A percentile compares a stretch with the other conserved stretches of the same genome.
Conservation (phyloP, 345 rosid genomes). For the Arabis hirsuta region DNA sequence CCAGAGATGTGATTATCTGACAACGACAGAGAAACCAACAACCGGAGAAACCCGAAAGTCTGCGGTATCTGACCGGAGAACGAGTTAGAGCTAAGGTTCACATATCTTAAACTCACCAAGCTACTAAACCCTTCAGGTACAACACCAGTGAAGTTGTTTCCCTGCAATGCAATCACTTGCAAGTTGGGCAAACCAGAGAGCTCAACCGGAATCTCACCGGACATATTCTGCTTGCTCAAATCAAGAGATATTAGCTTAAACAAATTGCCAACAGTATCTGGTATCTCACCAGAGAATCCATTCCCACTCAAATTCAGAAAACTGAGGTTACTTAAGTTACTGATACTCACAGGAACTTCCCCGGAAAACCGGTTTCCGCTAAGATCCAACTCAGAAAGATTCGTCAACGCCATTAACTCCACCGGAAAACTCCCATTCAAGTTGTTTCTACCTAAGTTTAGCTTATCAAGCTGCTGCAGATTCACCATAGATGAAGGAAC, state of each 20-base stretch:
- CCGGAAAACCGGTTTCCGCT: slow-evolving; percentile 68
- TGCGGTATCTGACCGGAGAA: slow-evolving; percentile 70
- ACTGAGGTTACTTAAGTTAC: slow-evolving; percentile 55
- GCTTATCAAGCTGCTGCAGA: slow-evolving; percentile 55
- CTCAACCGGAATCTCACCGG: slow-evolving; percentile 74
- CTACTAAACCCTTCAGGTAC: slow-evolving; percentile 92
- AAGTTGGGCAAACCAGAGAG: slow-evolving; percentile 82
- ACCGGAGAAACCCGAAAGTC: slow-evolving; percentile 74
- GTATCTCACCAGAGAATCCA: slow-evolving; percentile 59
- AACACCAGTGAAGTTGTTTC: slow-evolving; percentile 68
- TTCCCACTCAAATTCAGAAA: slow-evolving; percentile 64
- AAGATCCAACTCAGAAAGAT: slow-evolving; percentile 70
- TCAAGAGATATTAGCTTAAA: slow-evolving; percentile 59
- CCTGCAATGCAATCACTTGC: slow-evolving; percentile 86
- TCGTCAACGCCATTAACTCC: slow-evolving; percentile 60
- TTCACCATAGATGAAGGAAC: slow-evolving; percentile 60
- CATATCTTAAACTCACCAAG: slow-evolving; percentile 64
- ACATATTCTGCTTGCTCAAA: slow-evolving; percentile 68
- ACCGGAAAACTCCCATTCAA: slow-evolving; percentile 69
- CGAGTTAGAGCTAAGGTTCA: slow-evolving; percentile 73
- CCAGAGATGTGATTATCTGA: slow-evolving; percentile 74
- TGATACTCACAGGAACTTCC: slow-evolving; percentile 56
- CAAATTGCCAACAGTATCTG: slow-evolving; percentile 56
- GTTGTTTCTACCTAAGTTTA: slow-evolving; percentile 59
- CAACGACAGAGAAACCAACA: slow-evolving; percentile 69